Evolutionary conservation across 352 stramenopile genomes (phyloP).

Genomic region (Globisporangium spiculum): DNA sequence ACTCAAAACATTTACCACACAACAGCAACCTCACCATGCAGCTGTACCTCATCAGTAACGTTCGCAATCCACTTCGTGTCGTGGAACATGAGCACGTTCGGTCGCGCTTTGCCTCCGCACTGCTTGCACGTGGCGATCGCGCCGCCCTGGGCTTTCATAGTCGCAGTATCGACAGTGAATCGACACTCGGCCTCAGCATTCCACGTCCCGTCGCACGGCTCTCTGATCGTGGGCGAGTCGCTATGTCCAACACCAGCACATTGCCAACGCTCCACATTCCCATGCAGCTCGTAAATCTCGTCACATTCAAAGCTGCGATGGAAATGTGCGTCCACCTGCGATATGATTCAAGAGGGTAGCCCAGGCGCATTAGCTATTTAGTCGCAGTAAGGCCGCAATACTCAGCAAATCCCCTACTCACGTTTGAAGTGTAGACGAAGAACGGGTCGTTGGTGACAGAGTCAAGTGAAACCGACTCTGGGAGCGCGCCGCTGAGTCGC

Average conservation of each 20-base stretch:
- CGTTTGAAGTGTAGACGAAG: constrained; percentile 92
- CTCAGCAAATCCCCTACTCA: constrained; percentile 23
- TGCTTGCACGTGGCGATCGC: constrained; percentile 37
- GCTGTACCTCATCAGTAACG: constrained; percentile 46
- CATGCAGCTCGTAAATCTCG: constrained; percentile 89
- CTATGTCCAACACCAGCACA: constrained; percentile 42
- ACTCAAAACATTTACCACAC: background rate
- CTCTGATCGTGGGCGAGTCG: constrained; percentile 28
- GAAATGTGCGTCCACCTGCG: constrained; percentile 85
- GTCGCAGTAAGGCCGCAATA: background rate
- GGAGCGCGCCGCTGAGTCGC: constrained; percentile 29
- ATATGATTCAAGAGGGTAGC: background rate
- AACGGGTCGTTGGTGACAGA: constrained; percentile 65
- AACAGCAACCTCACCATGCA: background rate
- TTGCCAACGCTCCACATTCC: constrained; percentile 79
- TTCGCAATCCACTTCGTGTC: constrained; percentile 86
- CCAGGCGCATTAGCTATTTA: background rate
- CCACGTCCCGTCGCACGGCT: constrained; percentile 55
- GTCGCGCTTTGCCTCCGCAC: constrained; percentile 66
- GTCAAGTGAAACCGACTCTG: constrained; percentile 22
- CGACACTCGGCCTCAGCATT: constrained; percentile 42
- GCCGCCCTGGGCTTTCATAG: constrained; percentile 56
- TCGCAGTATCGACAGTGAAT: constrained; percentile 59
- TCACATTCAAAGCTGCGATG: constrained; percentile 63
- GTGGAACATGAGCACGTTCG: constrained; percentile 91